Base-by-base conservation (phyloP, 257 asterid species). In the Ballota nigra region DNA sequence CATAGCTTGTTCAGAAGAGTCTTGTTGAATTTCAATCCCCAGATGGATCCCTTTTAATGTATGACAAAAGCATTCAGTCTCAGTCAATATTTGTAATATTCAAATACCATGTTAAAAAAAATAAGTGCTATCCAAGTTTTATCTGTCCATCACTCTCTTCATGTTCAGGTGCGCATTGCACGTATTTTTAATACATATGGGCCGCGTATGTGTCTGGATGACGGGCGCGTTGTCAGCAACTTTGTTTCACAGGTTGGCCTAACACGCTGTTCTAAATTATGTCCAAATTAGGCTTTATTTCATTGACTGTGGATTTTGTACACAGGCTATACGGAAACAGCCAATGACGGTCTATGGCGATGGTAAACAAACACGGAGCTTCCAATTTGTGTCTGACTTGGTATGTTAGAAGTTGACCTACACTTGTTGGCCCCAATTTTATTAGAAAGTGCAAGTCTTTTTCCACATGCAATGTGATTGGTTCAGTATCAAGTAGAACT, bases 191-290 rank as follows among this genome's bases (percentile, higher is more conserved):
- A 91, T 64, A 91, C 96, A 57, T 89, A 91, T 40, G 96, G 97
- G 51, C 97, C 96, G 53, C 96, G 96, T 43, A 89, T 91, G 97
- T 87, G 96, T 75, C 81, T 91, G 52, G 97, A 91, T 75, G 97
- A 91, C 83, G 97, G 97, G 26, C 97, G 96, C 68, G 97, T 91
- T 71, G 97, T 89, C 73, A 91, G 97, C 85, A 91, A 91, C 89
- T 91, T 91, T 52, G 95, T 91, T 68, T 81, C 97, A 6, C 97
- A 91, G 97, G 97, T 89, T 79, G 58, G 80, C 70, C 36, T 33
- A 31, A 4, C 2, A 18, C 69, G 63, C 16, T 65, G 75, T 80
- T 85, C 81, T 38, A 68, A 80, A 79, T 76, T 85, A 84, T 68
- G 82, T 85, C 28, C 80, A 74, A 19, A 83, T 80, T 63, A 6